These are phyloP conservation scores for Ogataea polymorpha DNA, from an alignment of 805 yeast species.

Conservation along the genomic window DNA sequence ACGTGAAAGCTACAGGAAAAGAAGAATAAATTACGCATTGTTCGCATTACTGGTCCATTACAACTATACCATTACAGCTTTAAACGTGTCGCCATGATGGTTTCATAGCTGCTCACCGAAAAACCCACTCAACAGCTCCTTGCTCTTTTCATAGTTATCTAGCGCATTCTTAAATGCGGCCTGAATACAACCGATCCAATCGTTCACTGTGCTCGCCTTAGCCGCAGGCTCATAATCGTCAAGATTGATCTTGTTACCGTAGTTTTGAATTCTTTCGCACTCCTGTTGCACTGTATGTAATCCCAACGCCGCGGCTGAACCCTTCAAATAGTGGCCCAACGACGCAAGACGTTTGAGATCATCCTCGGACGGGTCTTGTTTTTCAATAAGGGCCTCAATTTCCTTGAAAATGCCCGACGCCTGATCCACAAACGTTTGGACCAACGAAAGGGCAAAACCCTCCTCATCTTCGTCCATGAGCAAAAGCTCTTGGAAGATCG, in stretches of 20 bases:
- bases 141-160: constrained; percentile 48
- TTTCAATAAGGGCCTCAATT: constrained; percentile 53
- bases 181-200: constrained; percentile 41
- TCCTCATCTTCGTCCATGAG: constrained; percentile 97
- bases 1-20: constrained; percentile 17
- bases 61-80: neutral
- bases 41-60: neutral
- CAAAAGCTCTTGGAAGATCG: constrained; percentile 79
- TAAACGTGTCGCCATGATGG: neutral
- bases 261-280: constrained; percentile 91
- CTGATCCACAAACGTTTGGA: constrained; percentile 85
- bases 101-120: constrained; percentile 37
- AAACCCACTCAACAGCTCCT: constrained; percentile 48
- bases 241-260: constrained; percentile 52
- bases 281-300: constrained; percentile 75
- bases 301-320: constrained; percentile 93
- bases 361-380: constrained; percentile 28
- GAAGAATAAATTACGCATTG: constrained; percentile 1
- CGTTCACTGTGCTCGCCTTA: constrained; percentile 31
- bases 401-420: constrained; percentile 75
- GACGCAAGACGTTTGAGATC: constrained; percentile 60
- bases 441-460: constrained; percentile 76
- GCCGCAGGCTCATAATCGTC: constrained; percentile 28
- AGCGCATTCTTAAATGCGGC: constrained; percentile 54
- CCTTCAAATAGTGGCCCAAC: constrained; percentile 90